Evolutionary conservation across 192 early-diverging fungal genomes (phyloP), one percentile per base, ranked within the genome.

Genomic region (Martensiomyces pterosporus): DNA sequence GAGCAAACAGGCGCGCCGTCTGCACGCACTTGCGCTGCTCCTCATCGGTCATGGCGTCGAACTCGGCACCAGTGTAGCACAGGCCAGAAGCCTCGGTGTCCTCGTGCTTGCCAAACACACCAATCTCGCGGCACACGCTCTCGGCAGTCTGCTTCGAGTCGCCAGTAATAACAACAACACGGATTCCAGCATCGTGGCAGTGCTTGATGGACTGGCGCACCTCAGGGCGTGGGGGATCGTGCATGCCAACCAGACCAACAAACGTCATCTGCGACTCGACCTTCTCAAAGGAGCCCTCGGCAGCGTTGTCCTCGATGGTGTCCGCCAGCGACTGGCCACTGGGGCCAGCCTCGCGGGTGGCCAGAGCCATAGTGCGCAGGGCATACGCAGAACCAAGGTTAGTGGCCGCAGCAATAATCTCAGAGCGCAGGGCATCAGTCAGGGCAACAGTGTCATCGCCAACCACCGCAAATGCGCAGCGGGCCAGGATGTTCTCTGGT

Each of bases 141-240:
- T 97, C 93, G 38, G 94, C 95, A 4, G 95, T 99, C 64, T 89
- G 87, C 75, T 91, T 89, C 77, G 94, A 90, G 76, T 99, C 95
- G 59, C 95, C 97, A 19, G 95, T 99, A 59, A 98, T 94, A 16
- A 99, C 90, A 64, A 98, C 90, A 17, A 99, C 97, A 35, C 94
- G 83, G 52, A 99, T 97, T 42, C 97, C 97, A 22, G 97, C 97
- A 38, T 82, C 83, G 29, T 82, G 76, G 71, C 97, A 99, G 52
- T 87, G 83, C 39, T 57, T 64, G 62, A 99, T 93, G 15, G 92
- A 85, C 17, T 62, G 80, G 39, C 65, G 65, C 24, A 97, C 92
- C 66, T 98, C 94, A 9, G 92, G 84, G 12, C 97, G 80, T 22
- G 97, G 97, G 38, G 97, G 97, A 57, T 99, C 97, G 64, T 91